These are phyloP conservation scores for Aspergillus niger DNA, from an alignment of 2,329 filamentous ascomycete species.

Conservation along the genomic window DNA sequence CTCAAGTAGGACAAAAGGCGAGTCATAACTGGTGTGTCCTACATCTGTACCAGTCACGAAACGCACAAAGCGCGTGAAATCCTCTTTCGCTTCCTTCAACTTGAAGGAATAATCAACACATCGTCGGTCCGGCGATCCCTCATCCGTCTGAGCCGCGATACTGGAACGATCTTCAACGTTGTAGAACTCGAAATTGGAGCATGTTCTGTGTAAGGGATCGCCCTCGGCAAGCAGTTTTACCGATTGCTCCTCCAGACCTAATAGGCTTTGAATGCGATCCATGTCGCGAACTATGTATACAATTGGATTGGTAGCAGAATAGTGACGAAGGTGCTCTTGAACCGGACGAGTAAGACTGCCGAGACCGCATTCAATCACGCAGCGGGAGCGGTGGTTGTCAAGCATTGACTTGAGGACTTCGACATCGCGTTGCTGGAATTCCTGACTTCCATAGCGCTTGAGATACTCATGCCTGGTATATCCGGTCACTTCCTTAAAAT, in stretches of 20 bases:
- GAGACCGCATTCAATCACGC: constrained; percentile 48
- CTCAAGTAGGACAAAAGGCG: constrained; percentile 62
- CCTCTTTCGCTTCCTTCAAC: constrained; percentile 58
- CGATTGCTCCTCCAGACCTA: constrained; percentile 48
- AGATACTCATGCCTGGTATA: constrained; percentile 46
- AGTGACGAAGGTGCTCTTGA: constrained; percentile 43
- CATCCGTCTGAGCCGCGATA: constrained; percentile 23
- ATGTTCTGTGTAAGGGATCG: constrained; percentile 49
- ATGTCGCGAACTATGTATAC: constrained; percentile 47
- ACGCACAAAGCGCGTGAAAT: constrained; percentile 62
- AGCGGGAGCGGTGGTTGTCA: constrained; percentile 44
- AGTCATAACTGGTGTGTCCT: constrained; percentile 57
- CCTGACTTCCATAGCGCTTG: constrained; percentile 42
- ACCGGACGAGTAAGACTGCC: constrained; percentile 46
- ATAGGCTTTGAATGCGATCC: constrained; percentile 40
- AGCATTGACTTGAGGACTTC: constrained; percentile 47
- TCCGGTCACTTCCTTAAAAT: constrained; percentile 46
- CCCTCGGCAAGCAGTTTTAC: constrained; percentile 47
- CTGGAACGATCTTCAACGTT: constrained; percentile 50
- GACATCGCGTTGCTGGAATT: constrained; percentile 46
- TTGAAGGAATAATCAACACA: constrained; percentile 52
- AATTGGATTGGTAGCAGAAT: constrained; percentile 42
- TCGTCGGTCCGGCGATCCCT: constrained; percentile 46
- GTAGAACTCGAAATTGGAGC: constrained; percentile 52
- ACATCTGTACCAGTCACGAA: constrained; percentile 58